A percentile compares a stretch with the other conserved stretches of the same genome.
Evolutionary conservation across 1,139 yeast species (phyloP).

Genomic region (Debaryomyces fabryi): DNA sequence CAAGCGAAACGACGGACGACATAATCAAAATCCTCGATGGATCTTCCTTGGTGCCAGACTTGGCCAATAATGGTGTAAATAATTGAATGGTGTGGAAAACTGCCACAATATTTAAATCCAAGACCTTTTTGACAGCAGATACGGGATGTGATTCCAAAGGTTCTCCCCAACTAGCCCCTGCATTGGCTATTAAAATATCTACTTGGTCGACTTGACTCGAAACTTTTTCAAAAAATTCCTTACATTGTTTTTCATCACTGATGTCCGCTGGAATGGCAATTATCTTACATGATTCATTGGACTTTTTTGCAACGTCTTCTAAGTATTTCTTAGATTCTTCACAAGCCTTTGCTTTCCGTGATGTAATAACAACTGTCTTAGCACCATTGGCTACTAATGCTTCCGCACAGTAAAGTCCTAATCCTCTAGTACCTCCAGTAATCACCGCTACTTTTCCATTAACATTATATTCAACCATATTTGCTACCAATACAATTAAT

Average conservation of each 20-base stretch:
- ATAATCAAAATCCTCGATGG: conserved; percentile 70
- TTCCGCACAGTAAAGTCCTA: conserved; percentile 72
- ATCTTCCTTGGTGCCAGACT: conserved; percentile 57
- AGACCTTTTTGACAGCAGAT: conserved; percentile 62
- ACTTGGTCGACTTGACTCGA: conserved; percentile 45
- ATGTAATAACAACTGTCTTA: conserved; percentile 61
- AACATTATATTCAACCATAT: conserved; percentile 51
- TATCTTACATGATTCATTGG: conserved; percentile 48
- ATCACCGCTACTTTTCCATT: conserved; percentile 69
- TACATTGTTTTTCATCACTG: conserved; percentile 54
- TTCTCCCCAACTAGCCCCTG: conserved; percentile 85
- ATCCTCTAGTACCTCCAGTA: conserved; percentile 83
- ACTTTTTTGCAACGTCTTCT: conserved; percentile 46
- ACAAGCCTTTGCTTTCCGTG: conserved; percentile 68
- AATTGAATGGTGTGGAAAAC: conserved; percentile 69
- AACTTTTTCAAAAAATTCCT: conserved; percentile 48
- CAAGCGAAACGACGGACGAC: conserved; percentile 61
- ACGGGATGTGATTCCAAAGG: conserved; percentile 64
- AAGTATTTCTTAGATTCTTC: conserved; percentile 57
- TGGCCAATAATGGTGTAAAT: conserved; percentile 59
- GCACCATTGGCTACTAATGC: conserved; percentile 67
- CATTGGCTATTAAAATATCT: conserved; percentile 73
- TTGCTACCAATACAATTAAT: not conserved
- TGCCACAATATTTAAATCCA: conserved; percentile 69
- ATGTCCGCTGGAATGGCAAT: conserved; percentile 64